Base-by-base conservation (phyloP, 2,329 filamentous ascomycete genomes). In the Camptophora hylomeconis region DNA sequence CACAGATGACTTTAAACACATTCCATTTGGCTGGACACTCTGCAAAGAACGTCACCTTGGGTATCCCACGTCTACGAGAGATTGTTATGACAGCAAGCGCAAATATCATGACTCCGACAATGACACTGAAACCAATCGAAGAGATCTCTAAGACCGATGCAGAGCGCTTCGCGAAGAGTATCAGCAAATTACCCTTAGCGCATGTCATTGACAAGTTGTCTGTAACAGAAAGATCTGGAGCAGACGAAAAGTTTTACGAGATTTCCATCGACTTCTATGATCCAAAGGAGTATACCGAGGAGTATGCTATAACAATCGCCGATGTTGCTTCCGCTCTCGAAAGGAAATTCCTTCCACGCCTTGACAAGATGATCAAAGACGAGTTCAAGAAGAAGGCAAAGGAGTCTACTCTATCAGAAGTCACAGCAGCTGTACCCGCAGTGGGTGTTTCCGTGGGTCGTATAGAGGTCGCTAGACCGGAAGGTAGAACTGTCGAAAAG, bases 21-120 rank as follows among this genome's bases (percentile, higher is more conserved):
- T 98, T 98, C 72, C 89, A 98, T 69, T 81, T 98, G 71, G 89
- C 89, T 55, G 89, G 89, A 49, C 87, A 95, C 64, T 86, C 89
- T 12, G 79, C 89, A 17, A 95, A 94, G 67, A 98, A 98, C 69
- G 92, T 98, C 50, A 98, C 89, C 1, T 71, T 94, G 12, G 89
- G 89, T 81, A 95, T 98, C 50, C 89, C 89, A 35, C 83, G 89
- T 59, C 69, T 98, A 12, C 72, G 89, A 60, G 89, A 98, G 68
- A 94, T 98, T 46, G 71, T 98, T 41, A 98, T 98, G 89, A 95
- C 89, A 26, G 89, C 89, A 15, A 89, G 81, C 50, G 71, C 75
- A 28, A 71, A 78, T 24, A 94, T 95, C 38, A 80, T 83, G 20
- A 98, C 89, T 0, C 89, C 89, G 2, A 72, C 75, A 4, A 93